A percentile compares a stretch with the other conserved stretches of the same genome.
phyloP scores from a whole-genome alignment of 129 eudicot species.

The Tagetes erecta region DNA sequence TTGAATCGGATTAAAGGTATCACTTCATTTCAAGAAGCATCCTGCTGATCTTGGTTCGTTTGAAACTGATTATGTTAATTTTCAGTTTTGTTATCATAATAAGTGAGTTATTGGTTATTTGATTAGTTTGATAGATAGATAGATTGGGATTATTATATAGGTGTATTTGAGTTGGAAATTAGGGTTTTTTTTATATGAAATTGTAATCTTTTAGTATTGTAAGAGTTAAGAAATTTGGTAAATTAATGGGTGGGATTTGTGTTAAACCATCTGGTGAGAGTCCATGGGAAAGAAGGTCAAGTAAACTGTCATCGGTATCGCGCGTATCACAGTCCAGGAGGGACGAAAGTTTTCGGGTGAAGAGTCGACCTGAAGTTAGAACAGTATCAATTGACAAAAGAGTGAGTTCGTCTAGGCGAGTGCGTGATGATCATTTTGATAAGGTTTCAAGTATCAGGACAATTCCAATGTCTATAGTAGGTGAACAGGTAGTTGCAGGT shows the following conservation, averaged over 20 bases:
- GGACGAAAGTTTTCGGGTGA: constrained; percentile 56
- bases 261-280: constrained; percentile 60
- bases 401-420: constrained; percentile 48
- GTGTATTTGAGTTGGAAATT: neutral
- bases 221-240: neutral
- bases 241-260: constrained; percentile 66
- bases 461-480: constrained; percentile 56
- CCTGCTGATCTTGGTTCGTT: neutral
- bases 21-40: neutral
- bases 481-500: constrained; percentile 83
- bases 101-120: neutral
- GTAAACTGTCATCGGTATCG: constrained; percentile 42
- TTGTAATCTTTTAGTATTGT: constrained; percentile 7
- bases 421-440: constrained; percentile 51
- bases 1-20: constrained; percentile 15
- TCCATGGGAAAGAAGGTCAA: constrained; percentile 50
- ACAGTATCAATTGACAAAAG: constrained; percentile 54
- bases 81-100: neutral
- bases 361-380: constrained; percentile 51
- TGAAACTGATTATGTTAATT: neutral
- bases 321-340: constrained; percentile 42
- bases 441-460: constrained; percentile 34
- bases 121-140: constrained; percentile 1
- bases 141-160: neutral
- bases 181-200: neutral